These are phyloP conservation scores for Sporothrix euskadiensis DNA, from an alignment of 2,329 filamentous ascomycete genomes.

Conservation along the genomic window DNA sequence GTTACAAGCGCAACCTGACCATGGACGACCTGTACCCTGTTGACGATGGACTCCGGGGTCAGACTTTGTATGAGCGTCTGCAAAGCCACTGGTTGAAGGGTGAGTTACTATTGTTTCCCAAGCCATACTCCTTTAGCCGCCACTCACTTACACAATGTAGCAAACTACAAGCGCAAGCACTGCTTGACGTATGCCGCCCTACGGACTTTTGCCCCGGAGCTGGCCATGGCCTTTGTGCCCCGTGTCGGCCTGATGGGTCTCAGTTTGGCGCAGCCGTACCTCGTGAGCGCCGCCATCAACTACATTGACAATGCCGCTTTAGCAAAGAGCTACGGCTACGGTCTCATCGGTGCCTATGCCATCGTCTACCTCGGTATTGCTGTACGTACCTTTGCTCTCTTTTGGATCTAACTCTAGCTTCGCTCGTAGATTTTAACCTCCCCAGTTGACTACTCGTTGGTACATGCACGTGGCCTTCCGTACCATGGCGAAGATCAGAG, in stretches of 20 bases:
- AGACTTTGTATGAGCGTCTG: constrained; percentile 24
- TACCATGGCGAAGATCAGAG: constrained; percentile 29
- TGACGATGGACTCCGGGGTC: constrained; percentile 22
- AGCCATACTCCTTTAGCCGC: background rate
- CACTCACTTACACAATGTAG: constrained; percentile 15
- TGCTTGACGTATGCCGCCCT: constrained; percentile 26
- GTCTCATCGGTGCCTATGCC: constrained; percentile 31
- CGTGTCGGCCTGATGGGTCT: constrained; percentile 27
- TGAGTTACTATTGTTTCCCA: background rate
- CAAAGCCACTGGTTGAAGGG: constrained; percentile 25
- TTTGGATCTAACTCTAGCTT: background rate
- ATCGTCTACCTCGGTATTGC: constrained; percentile 28
- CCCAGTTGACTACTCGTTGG: constrained; percentile 29
- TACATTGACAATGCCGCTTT: constrained; percentile 8
- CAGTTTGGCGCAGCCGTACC: constrained; percentile 30
- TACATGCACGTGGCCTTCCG: constrained; percentile 30
- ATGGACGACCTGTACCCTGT: constrained; percentile 36
- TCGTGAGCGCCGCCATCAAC: constrained; percentile 28
- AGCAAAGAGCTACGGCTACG: constrained; percentile 29
- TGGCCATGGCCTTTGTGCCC: constrained; percentile 26
- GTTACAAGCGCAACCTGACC: constrained; percentile 48
- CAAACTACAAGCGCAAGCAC: constrained; percentile 24
- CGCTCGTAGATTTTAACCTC: background rate
- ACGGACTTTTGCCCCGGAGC: constrained; percentile 24
- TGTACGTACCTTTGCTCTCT: constrained; percentile 7